phyloP scores from a whole-genome alignment of 2,329 filamentous ascomycete genomes.

The Ceratocystis ficicola region DNA sequence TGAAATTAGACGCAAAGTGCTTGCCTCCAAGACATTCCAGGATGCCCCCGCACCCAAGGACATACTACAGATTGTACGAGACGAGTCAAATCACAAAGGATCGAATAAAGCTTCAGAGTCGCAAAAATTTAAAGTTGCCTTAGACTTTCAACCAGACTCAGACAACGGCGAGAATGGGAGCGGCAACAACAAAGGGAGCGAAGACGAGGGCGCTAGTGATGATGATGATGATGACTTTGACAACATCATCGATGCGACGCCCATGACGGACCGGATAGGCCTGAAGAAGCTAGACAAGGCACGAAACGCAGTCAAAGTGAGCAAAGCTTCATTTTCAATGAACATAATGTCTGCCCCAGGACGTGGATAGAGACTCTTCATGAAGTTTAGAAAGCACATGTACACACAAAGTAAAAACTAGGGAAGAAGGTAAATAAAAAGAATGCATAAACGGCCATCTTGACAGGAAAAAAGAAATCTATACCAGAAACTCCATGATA shows the following conservation, averaged over 20 bases:
- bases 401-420: neutral
- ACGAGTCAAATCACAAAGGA: slow-evolving; percentile 3
- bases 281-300: slow-evolving; percentile 46
- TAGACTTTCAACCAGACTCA: slow-evolving; percentile 50
- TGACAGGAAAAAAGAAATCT: neutral
- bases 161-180: slow-evolving; percentile 41
- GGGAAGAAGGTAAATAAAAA: neutral
- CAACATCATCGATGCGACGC: slow-evolving; percentile 81
- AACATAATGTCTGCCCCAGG: slow-evolving; percentile 39
- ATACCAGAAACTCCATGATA: slow-evolving; percentile 5
- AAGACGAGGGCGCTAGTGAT: slow-evolving; percentile 23
- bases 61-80: slow-evolving; percentile 34
- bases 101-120: slow-evolving; percentile 39
- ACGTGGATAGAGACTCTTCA: slow-evolving; percentile 19
- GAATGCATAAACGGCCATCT: neutral
- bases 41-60: slow-evolving; percentile 26
- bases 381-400: neutral
- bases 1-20: slow-evolving; percentile 76
- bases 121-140: slow-evolving; percentile 41
- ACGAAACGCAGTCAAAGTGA: slow-evolving; percentile 36
- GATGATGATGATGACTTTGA: slow-evolving; percentile 70
- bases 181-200: slow-evolving; percentile 34
- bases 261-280: slow-evolving; percentile 75
- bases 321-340: slow-evolving; percentile 42
- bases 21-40: slow-evolving; percentile 79